Base-by-base conservation (phyloP, 495 filamentous ascomycete genomes). In the Copromyces sp. region DNA sequence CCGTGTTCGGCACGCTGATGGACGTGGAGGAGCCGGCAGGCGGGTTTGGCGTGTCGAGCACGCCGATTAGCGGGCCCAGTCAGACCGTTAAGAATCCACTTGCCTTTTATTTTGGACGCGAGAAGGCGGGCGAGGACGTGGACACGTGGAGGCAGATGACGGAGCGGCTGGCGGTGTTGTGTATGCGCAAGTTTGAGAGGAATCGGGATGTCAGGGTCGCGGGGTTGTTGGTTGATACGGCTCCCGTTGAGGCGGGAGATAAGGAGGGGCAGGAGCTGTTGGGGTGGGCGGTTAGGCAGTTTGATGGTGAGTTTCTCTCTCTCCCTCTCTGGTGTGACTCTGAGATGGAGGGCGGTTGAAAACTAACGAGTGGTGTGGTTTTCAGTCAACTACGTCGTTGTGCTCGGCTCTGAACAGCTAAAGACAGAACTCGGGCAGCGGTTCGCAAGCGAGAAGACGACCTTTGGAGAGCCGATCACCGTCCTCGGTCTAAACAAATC, bases 31-130 rank as follows among this genome's bases (percentile, higher is more conserved):
- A 80, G 5, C 75, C 78, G 1, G 93, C 93, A 77, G 92, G 95
- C 70, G 94, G 94, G 4, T 97, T 93, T 88, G 96, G 96, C 44
- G 74, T 93, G 87, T 93, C 93, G 47, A 72, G 86, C 78, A 94
- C 92, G 78, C 94, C 95, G 1, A 97, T 93, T 75, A 95, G 90
- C 72, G 95, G 94, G 3, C 94, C 96, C 8, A 95, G 90, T 73
- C 87, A 89, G 14, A 94, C 95, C 1, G 92, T 97, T 35, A 98
- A 97, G 83, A 82, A 95, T 75, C 96, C 96, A 24, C 81, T 98
- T 71, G 93, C 94, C n/a, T 98, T 97, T 77, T 92, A 92, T 76
- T 94, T 93, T 81, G 94, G 94, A 11, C 84, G 92, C 70, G 84
- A 88, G 47, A 90, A 84, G 73, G 89, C 93, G 4, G 91, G 95